These are phyloP conservation scores for Rhodotorula sp. DNA, from an alignment of 1,284 basidiomycete genomes.

Conservation along the genomic window DNA sequence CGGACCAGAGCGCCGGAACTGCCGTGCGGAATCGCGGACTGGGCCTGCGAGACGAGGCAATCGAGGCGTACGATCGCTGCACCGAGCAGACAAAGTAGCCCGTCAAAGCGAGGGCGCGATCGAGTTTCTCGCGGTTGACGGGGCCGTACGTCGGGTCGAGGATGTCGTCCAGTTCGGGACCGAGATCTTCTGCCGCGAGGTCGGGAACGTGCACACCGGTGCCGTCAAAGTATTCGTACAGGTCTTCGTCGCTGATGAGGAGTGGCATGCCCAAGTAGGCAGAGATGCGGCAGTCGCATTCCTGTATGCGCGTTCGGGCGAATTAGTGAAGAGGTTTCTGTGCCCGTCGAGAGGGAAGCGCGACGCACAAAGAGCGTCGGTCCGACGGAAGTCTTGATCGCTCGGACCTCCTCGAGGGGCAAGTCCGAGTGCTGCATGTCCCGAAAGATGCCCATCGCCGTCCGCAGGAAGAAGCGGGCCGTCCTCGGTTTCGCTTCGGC, in stretches of 20 bases:
- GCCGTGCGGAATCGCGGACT: constrained; percentile 13
- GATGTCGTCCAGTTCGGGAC: constrained; percentile 24
- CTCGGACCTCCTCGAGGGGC: constrained; percentile 3
- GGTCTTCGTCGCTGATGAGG: constrained; percentile 28
- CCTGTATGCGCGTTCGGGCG: neutral
- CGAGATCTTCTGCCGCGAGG: constrained; percentile 27
- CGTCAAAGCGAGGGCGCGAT: constrained; percentile 29
- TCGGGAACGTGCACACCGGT: constrained; percentile 36
- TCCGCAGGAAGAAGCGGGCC: constrained; percentile 39
- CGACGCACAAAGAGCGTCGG: constrained; percentile 23
- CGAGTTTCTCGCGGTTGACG: constrained; percentile 23
- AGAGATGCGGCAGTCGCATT: constrained; percentile 36
- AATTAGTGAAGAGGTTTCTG: too few relatives aligned
- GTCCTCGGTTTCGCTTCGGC: constrained; percentile 30
- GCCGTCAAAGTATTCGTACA: constrained; percentile 33
- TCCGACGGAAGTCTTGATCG: constrained; percentile 32
- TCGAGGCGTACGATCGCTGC: constrained; percentile 27
- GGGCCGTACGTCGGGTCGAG: constrained; percentile 14
- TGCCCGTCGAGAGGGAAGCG: neutral
- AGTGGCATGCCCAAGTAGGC: constrained; percentile 33
- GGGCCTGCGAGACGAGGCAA: constrained; percentile 14
- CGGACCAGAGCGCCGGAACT: constrained; percentile 23
- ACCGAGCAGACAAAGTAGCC: constrained; percentile 37
- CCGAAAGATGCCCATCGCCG: constrained; percentile 33
- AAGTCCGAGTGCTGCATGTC: constrained; percentile 28